phyloP scores from a whole-genome alignment of 192 early-diverging fungal species.

The Backusella liffmaniae region DNA sequence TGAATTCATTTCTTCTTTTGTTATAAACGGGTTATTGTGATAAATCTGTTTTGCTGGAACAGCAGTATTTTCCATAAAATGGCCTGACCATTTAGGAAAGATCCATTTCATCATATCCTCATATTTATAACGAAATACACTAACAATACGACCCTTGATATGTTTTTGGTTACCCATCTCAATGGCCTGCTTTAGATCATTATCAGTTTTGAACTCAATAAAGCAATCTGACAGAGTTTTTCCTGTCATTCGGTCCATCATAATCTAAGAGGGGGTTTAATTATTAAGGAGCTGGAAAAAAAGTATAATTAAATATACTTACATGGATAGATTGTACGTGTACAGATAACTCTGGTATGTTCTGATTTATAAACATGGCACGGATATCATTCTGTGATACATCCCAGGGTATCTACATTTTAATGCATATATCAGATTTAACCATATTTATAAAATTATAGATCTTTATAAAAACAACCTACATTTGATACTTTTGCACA shows the following conservation, averaged over 20 bases:
- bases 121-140: slow-evolving; percentile 46
- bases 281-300: slow-evolving; percentile 3
- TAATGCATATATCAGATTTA: background rate
- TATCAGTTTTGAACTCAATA: slow-evolving; percentile 56
- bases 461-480: background rate
- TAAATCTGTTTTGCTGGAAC: slow-evolving; percentile 22
- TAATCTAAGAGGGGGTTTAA: slow-evolving; percentile 36
- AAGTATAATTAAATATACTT: slow-evolving; percentile 29
- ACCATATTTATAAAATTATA: background rate
- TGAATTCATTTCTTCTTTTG: slow-evolving; percentile 72
- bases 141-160: slow-evolving; percentile 62
- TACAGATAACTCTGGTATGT: slow-evolving; percentile 38
- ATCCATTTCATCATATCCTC: slow-evolving; percentile 54
- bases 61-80: slow-evolving; percentile 46
- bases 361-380: slow-evolving; percentile 42
- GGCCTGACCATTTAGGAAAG: slow-evolving; percentile 61
- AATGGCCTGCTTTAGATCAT: slow-evolving; percentile 54
- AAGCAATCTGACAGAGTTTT: slow-evolving; percentile 70
- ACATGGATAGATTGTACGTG: slow-evolving; percentile 55
- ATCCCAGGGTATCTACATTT: slow-evolving; percentile 58
- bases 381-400: slow-evolving; percentile 52
- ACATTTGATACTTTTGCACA: slow-evolving; percentile 20
- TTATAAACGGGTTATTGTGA: slow-evolving; percentile 42
- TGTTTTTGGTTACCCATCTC: slow-evolving; percentile 54
- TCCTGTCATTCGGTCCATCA: slow-evolving; percentile 65